phyloP scores from a whole-genome alignment of 768 basidiomycete genomes.

The Rhizopogon vinicolor region DNA sequence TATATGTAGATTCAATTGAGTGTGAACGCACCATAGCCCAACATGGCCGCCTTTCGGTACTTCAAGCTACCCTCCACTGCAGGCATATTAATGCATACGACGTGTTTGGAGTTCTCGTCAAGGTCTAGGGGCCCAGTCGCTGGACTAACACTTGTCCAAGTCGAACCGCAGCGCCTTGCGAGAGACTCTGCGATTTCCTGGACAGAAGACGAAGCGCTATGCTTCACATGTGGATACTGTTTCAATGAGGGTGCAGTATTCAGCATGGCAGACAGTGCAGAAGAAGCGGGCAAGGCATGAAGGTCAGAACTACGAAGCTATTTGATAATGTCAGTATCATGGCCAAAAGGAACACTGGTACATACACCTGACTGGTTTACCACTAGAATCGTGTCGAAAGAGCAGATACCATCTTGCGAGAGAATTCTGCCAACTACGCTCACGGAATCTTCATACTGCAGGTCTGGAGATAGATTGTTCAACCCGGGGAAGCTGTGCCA shows the following conservation, averaged over 20 bases:
- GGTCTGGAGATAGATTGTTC: slow-evolving; percentile 33
- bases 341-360: slow-evolving; percentile 6
- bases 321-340: slow-evolving; percentile 1
- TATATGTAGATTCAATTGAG: not conserved
- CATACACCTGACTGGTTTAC: slow-evolving; percentile 72
- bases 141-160: slow-evolving; percentile 37
- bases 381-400: slow-evolving; percentile 60
- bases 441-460: slow-evolving; percentile 22
- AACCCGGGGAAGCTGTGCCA: slow-evolving; percentile 44
- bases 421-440: slow-evolving; percentile 42
- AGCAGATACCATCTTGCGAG: slow-evolving; percentile 46
- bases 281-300: slow-evolving; percentile 49
- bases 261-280: slow-evolving; percentile 44
- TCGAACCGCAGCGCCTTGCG: slow-evolving; percentile 49
- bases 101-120: slow-evolving; percentile 41
- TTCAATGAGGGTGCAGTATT: slow-evolving; percentile 47
- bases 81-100: slow-evolving; percentile 56
- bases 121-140: slow-evolving; percentile 33
- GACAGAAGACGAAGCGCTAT: slow-evolving; percentile 22
- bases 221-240: slow-evolving; percentile 58
- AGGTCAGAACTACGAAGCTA: slow-evolving; percentile 80
- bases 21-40: slow-evolving; percentile 47
- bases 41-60: slow-evolving; percentile 43
- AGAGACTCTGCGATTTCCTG: slow-evolving; percentile 38
- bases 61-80: slow-evolving; percentile 34